Evolutionary conservation across 768 basidiomycete species (phyloP), one percentile per base, ranked within the genome.

Genomic region (Amanita pseudoporphyria): DNA sequence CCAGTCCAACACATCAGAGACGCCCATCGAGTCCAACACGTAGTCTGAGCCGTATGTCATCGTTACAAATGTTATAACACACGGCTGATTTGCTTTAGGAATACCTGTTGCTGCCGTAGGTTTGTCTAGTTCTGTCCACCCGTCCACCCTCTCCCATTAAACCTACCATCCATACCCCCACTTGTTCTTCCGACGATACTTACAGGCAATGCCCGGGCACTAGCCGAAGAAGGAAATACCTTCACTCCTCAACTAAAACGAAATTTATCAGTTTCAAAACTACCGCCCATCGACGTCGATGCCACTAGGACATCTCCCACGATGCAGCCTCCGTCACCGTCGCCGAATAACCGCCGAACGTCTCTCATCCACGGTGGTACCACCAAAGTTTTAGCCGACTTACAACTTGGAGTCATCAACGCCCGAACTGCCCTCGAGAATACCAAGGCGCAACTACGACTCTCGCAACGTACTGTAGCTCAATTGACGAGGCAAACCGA

Each of bases 401-500:
- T 94, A 18, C 91, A 94, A 62, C 76, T 84, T 0, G 90, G 88
- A 45, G 86, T 92, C 6, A 70, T 82, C 38, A 82, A 84, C 54
- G 84, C 87, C 24, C 75, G 81, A 43, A 83, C 80, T 53, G 87
- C 87, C 44, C 70, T 94, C 51, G 91, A 94, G 63, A 89, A 90
- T 60, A 89, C 91, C 9, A 87, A 88, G 60, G 68, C 77, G 16
- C 91, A 94, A 62, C 70, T 94, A 39, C 67, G 91, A 52, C 62
- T 90, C 36, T 84, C 84, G 7, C 90, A 94, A 62, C 71, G 89
- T 51, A 82, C 79, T 42, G 91, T 92, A 9, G 87, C 87, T 24
- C 84, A 87, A 62, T 65, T 92, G 37, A 91, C 89, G 33, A 70
- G 89, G 38, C 87, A 87, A 65, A 84, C 84, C 21, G 91, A 93